Conservation (phyloP, 257 asterid genomes). For the Coffea canephora region DNA sequence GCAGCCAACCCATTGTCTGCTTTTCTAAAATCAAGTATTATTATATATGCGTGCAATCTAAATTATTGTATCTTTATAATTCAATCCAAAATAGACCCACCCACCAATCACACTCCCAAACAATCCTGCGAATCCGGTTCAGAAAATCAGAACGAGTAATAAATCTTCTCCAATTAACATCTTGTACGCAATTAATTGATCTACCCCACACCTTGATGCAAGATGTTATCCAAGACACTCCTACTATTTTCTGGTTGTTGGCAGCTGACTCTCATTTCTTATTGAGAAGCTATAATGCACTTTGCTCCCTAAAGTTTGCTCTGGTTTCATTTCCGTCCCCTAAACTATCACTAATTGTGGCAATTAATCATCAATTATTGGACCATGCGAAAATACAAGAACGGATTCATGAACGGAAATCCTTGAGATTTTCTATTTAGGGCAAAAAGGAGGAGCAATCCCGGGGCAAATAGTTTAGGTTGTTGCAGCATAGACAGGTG, state of each 20-base stretch:
- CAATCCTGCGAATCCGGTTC: slow-evolving; percentile 14
- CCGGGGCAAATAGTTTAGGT: not conserved
- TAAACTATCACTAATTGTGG: not conserved
- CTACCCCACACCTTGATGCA: slow-evolving; percentile 11
- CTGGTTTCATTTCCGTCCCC: not conserved
- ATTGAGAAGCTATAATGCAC: not conserved
- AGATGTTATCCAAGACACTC: not conserved
- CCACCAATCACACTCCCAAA: slow-evolving; percentile 5
- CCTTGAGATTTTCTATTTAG: no score
- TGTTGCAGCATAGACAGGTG: not conserved
- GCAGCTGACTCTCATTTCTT: not conserved
- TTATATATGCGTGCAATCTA: not conserved
- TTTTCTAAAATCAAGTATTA: slow-evolving; percentile 9
- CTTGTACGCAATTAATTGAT: not conserved
- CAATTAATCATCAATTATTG: not conserved
- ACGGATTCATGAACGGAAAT: no score
- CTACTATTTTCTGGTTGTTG: not conserved
- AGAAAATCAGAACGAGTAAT: not conserved
- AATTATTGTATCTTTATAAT: slow-evolving; percentile 13
- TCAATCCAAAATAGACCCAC: slow-evolving; percentile 3
- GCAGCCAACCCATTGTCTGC: slow-evolving; percentile 28
- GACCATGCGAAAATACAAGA: not conserved
- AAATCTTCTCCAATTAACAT: not conserved
- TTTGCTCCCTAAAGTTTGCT: not conserved
- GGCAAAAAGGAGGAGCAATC: not conserved